Conservation (phyloP, 805 yeast species). For the Pichia phayaonensis region DNA sequence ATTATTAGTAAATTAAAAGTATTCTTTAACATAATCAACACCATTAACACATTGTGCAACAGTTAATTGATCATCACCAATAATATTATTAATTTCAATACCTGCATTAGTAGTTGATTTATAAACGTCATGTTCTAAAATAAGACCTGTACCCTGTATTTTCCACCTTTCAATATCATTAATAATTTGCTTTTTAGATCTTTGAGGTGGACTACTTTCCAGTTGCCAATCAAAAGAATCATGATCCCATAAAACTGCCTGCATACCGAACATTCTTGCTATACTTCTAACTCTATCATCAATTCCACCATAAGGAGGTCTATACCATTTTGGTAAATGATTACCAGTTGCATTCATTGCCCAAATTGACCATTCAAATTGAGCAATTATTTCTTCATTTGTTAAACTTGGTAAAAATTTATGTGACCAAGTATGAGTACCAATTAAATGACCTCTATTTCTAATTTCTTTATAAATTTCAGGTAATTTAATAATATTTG, state of each 20-base stretch:
- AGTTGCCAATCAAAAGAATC: conserved; percentile 91
- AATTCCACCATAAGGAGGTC: conserved; percentile 96
- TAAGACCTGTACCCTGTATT: conserved; percentile 44
- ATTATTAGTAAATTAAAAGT: conserved; percentile 7
- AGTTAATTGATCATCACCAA: conserved; percentile 59
- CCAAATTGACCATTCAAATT: conserved; percentile 93
- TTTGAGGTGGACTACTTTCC: conserved; percentile 35
- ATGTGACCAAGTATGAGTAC: conserved; percentile 92
- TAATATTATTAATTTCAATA: conserved; percentile 44
- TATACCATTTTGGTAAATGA: conserved; percentile 83
- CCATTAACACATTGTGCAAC: conserved; percentile 76
- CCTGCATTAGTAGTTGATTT: conserved; percentile 63
- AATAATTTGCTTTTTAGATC: conserved; percentile 46
- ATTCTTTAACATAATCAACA: conserved; percentile 45
- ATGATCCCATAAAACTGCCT: conserved; percentile 82
- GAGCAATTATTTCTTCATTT: conserved; percentile 81
- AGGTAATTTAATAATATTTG: conserved; percentile 71
- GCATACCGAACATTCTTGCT: conserved; percentile 77
- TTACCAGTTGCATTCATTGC: conserved; percentile 93
- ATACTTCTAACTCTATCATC: conserved; percentile 81
- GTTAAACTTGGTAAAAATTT: conserved; percentile 68
- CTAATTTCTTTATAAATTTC: conserved; percentile 54
- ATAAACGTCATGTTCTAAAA: conserved; percentile 82
- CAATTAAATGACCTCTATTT: conserved; percentile 67
- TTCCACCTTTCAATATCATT: conserved; percentile 51